These are phyloP conservation scores for Pleurotus ostreatus DNA, from an alignment of 768 basidiomycete species.

Conservation along the genomic window DNA sequence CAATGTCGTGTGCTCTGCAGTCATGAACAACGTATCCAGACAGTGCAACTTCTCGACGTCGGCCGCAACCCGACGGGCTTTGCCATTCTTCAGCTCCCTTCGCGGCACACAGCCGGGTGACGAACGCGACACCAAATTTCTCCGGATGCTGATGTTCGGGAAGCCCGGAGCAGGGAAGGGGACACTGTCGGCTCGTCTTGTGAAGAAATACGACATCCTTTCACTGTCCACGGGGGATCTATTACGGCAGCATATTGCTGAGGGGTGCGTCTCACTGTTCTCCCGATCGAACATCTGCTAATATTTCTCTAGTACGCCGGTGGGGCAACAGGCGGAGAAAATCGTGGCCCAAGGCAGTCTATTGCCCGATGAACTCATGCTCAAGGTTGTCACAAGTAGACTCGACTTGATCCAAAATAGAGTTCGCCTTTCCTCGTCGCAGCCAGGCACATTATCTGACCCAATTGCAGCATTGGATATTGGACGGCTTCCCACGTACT, in stretches of 20 bases:
- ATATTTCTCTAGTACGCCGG: slow-evolving; percentile 44
- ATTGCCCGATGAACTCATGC: slow-evolving; percentile 75
- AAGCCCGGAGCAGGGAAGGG: slow-evolving; percentile 88
- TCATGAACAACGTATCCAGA: background rate
- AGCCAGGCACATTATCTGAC: background rate
- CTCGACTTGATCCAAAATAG: slow-evolving; percentile 63
- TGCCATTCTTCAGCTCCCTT: slow-evolving; percentile 39
- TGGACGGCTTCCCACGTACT: slow-evolving; percentile 92
- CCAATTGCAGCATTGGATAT: slow-evolving; percentile 71
- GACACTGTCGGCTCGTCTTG: slow-evolving; percentile 70
- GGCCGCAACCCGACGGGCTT: slow-evolving; percentile 32
- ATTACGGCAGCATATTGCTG: slow-evolving; percentile 77
- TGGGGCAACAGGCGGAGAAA: slow-evolving; percentile 71
- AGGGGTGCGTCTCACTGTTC: slow-evolving; percentile 36
- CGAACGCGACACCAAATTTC: slow-evolving; percentile 32
- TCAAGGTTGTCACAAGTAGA: slow-evolving; percentile 71
- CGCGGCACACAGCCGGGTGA: slow-evolving; percentile 29
- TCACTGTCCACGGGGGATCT: slow-evolving; percentile 83
- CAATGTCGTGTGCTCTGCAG: background rate
- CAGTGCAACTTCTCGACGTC: slow-evolving; percentile 26
- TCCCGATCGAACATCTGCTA: background rate
- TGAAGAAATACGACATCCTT: slow-evolving; percentile 76
- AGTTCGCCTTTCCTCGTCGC: slow-evolving; percentile 32
- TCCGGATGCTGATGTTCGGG: slow-evolving; percentile 75
- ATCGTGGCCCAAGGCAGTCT: slow-evolving; percentile 79